Evolutionary conservation across 164 flowering plant species (phyloP).

Genomic region (Echeveria elegans): DNA sequence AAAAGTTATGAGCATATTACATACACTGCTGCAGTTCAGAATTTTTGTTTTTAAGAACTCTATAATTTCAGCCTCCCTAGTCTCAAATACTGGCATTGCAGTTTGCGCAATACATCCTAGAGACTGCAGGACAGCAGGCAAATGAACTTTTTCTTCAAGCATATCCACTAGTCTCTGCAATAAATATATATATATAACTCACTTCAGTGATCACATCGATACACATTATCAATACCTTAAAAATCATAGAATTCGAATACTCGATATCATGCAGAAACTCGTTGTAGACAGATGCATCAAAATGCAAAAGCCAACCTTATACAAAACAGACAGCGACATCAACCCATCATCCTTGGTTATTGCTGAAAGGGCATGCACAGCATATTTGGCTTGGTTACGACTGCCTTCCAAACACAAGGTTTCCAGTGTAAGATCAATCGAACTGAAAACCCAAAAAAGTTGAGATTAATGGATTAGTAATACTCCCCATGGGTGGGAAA

Average conservation of each 20-base stretch:
- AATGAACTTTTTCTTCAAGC: slow-evolving; percentile 67
- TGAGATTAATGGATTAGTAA: not conserved
- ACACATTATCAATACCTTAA: not conserved
- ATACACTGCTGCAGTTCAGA: slow-evolving; percentile 50
- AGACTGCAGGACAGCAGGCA: slow-evolving; percentile 89
- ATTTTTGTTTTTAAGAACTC: slow-evolving; percentile 60
- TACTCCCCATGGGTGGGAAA: not conserved
- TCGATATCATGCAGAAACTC: not conserved
- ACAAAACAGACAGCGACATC: slow-evolving; percentile 83
- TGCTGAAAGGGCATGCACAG: slow-evolving; percentile 93
- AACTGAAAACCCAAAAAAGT: slow-evolving; percentile 44
- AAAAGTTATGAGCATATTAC: slow-evolving; percentile 9
- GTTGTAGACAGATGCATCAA: not conserved
- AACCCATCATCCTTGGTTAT: slow-evolving; percentile 98
- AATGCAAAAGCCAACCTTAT: slow-evolving; percentile 45
- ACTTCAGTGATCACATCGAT: not conserved
- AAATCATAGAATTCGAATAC: not conserved
- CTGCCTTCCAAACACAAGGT: slow-evolving; percentile 86
- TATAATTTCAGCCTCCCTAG: slow-evolving; percentile 78
- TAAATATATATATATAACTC: too few species aligned
- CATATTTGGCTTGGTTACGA: slow-evolving; percentile 92
- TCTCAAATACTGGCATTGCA: slow-evolving; percentile 95
- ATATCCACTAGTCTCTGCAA: slow-evolving; percentile 90
- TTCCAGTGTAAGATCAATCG: slow-evolving; percentile 82
- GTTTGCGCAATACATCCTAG: slow-evolving; percentile 94